Conservation (phyloP, 2,329 filamentous ascomycete species). For the Huntiella bhutanensis region DNA sequence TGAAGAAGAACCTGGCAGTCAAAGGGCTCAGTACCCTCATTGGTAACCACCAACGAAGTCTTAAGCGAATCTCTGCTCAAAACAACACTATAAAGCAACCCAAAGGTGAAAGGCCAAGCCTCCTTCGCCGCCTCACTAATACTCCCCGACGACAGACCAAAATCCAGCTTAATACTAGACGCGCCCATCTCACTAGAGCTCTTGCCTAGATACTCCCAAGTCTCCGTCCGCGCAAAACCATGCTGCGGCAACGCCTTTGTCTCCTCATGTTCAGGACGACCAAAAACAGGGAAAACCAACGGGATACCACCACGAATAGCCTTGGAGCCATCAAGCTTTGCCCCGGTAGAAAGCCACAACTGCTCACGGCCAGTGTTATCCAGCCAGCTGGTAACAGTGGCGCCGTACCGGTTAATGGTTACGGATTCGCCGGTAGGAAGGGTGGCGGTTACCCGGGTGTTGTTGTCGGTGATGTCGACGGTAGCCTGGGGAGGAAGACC, state of each 20-base stretch:
- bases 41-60: slow-evolving; percentile 72
- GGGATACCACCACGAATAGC: slow-evolving; percentile 83
- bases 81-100: slow-evolving; percentile 82
- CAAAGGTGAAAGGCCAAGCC: slow-evolving; percentile 75
- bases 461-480: slow-evolving; percentile 54
- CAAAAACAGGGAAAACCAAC: slow-evolving; percentile 87
- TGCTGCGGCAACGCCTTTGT: slow-evolving; percentile 73
- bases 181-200: slow-evolving; percentile 32
- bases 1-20: slow-evolving; percentile 87
- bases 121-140: slow-evolving; percentile 48
- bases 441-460: slow-evolving; percentile 54
- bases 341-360: slow-evolving; percentile 66
- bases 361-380: slow-evolving; percentile 60
- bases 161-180: slow-evolving; percentile 76
- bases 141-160: slow-evolving; percentile 62
- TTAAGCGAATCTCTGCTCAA: slow-evolving; percentile 55
- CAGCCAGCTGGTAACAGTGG: slow-evolving; percentile 89
- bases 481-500: slow-evolving; percentile 55
- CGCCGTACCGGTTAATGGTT: slow-evolving; percentile 73
- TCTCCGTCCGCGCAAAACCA: slow-evolving; percentile 76
- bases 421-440: slow-evolving; percentile 77
- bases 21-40: slow-evolving; percentile 64
- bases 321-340: slow-evolving; percentile 71
- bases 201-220: slow-evolving; percentile 90
- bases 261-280: slow-evolving; percentile 56